Conservation (phyloP, 208 protist genomes). For the Wallacemonas sp. region DNA sequence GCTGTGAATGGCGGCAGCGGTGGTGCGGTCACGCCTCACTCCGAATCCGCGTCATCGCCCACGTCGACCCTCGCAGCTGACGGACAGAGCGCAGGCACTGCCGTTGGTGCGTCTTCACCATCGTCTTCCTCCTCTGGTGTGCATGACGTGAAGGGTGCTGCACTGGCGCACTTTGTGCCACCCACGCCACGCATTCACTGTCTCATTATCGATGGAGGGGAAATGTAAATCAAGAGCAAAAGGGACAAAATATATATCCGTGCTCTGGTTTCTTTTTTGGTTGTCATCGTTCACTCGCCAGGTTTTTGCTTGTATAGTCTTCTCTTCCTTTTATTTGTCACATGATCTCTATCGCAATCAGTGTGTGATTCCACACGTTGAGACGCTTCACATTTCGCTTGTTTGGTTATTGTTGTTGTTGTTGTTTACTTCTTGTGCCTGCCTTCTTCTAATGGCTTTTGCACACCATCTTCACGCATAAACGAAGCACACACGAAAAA, state of each 20-base stretch:
- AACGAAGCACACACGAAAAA: no score
- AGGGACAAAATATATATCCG: no score
- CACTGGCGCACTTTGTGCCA: not conserved
- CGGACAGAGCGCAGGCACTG: no score
- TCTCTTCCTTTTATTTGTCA: slow-evolving; percentile 3
- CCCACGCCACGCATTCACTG: slow-evolving; percentile 50
- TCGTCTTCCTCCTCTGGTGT: no score
- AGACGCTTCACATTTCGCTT: no score
- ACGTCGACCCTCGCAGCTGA: no score
- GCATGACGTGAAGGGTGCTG: no score
- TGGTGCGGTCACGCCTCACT: not conserved
- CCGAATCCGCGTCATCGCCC: not conserved
- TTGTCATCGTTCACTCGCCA: not conserved
- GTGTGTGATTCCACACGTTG: no score
- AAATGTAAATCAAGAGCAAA: slow-evolving; percentile 37
- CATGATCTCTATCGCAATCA: no score
- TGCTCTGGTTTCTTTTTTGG: not conserved
- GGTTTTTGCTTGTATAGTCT: not conserved
- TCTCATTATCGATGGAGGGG: slow-evolving; percentile 70
- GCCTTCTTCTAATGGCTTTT: not conserved
- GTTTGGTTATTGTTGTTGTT: not conserved
- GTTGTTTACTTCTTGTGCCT: slow-evolving; percentile 10
- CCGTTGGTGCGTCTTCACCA: no score
- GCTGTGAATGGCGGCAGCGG: no score
- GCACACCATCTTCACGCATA: no score